Conservation (phyloP, 208 protist genomes). For the Wallacemonas sp. region DNA sequence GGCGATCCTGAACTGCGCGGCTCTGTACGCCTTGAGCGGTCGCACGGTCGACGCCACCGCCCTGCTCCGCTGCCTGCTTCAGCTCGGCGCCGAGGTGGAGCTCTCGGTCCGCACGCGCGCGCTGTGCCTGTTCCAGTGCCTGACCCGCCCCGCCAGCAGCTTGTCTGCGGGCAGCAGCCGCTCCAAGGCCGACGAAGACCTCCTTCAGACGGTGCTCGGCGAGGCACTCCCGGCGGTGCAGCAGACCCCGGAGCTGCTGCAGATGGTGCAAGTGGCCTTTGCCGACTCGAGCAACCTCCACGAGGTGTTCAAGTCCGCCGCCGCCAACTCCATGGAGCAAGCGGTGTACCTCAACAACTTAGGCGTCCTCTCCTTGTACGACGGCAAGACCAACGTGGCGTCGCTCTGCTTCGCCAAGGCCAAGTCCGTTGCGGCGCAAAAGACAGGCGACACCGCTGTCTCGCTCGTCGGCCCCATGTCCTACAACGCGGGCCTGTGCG, state of each 20-base stretch:
- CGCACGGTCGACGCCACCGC: constrained; percentile 56
- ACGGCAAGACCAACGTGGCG: constrained; percentile 78
- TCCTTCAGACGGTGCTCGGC: constrained; percentile 71
- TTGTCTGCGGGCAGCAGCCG: constrained; percentile 40
- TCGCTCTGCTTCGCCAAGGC: constrained; percentile 87
- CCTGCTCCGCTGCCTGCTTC: constrained; percentile 76
- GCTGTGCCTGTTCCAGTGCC: constrained; percentile 82
- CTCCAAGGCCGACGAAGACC: constrained; percentile 69
- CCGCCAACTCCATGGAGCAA: constrained; percentile 44
- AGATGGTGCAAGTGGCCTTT: constrained; percentile 62
- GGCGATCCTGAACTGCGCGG: constrained; percentile 75
- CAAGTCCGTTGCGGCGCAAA: constrained; percentile 39
- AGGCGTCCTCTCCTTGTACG: constrained; percentile 73
- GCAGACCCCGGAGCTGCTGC: constrained; percentile 48
- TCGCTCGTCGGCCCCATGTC: constrained; percentile 51
- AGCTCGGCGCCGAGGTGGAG: constrained; percentile 53
- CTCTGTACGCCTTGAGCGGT: constrained; percentile 66
- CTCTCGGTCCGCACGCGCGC: constrained; percentile 50
- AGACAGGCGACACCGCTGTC: constrained; percentile 21
- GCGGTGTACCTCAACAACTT: constrained; percentile 88
- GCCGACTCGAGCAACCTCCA: constrained; percentile 77
- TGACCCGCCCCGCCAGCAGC: constrained; percentile 50
- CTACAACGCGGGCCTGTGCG: constrained; percentile 88
- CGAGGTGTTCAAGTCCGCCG: constrained; percentile 55
- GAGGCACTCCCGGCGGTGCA: constrained; percentile 42